Evolutionary conservation across 495 filamentous ascomycete genomes (phyloP).

Genomic region (Penicillium subrubescens): DNA sequence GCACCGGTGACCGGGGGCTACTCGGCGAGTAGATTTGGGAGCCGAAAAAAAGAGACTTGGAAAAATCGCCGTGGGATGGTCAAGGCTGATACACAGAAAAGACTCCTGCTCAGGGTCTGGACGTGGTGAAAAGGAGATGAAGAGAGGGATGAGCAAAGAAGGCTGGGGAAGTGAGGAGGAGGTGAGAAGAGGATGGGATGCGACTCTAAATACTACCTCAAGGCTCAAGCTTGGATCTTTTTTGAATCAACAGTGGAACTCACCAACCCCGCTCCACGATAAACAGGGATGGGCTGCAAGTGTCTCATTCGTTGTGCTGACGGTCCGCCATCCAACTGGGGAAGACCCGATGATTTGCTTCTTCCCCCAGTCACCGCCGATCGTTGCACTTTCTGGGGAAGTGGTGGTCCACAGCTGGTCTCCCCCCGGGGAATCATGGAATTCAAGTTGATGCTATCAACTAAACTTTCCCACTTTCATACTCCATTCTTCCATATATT

Average conservation of each 20-base stretch:
- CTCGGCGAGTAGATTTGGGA: slow-evolving; percentile 1
- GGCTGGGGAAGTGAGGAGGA: not conserved
- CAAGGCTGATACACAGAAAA: not conserved
- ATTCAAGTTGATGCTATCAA: not conserved
- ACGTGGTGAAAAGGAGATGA: not conserved
- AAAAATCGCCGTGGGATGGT: not conserved
- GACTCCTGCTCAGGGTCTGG: not conserved
- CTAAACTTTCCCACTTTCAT: not conserved
- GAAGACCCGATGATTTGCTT: not conserved
- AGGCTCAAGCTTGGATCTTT: no score
- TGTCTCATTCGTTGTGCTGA: not conserved
- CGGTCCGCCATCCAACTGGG: not conserved
- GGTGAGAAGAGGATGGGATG: not conserved
- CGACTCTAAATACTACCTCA: slow-evolving; percentile 6
- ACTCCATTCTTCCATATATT: not conserved
- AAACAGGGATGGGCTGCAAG: not conserved
- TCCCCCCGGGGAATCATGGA: not conserved
- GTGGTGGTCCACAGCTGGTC: not conserved
- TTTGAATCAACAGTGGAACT: not conserved
- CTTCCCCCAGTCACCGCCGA: slow-evolving; percentile 7
- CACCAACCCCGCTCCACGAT: slow-evolving; percentile 4
- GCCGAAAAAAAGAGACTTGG: not conserved
- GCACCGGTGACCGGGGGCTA: not conserved
- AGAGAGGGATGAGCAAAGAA: not conserved
- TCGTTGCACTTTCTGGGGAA: slow-evolving; percentile 9